These are phyloP conservation scores for Cytospora schulzeri DNA, from an alignment of 2,329 filamentous ascomycete genomes.

Conservation along the genomic window DNA sequence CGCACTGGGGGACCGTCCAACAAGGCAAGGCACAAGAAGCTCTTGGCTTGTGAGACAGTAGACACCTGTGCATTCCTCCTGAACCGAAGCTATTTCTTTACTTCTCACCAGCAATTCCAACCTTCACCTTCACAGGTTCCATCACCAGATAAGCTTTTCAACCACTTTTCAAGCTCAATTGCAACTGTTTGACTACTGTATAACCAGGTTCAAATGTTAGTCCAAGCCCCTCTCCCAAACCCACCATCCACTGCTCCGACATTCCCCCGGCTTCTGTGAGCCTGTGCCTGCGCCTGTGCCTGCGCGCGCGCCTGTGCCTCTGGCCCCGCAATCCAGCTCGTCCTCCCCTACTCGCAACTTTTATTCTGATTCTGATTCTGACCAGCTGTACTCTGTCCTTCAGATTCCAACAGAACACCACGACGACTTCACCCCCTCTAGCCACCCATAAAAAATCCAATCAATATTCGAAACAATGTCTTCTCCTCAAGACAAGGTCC, in stretches of 20 bases:
- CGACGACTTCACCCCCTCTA: constrained; percentile 28
- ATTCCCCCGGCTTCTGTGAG: constrained; percentile 13
- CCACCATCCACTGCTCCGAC: constrained; percentile 1
- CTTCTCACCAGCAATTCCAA: not conserved
- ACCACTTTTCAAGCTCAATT: not conserved
- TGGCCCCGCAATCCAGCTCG: constrained; percentile 24
- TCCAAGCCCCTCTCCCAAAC: not conserved
- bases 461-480: constrained; percentile 58
- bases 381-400: constrained; percentile 23
- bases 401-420: constrained; percentile 20
- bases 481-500: constrained; percentile 73
- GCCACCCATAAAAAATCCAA: constrained; percentile 14
- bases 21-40: not conserved
- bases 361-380: constrained; percentile 19
- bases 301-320: not conserved
- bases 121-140: not conserved
- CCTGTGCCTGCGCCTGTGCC: constrained; percentile 7
- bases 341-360: constrained; percentile 14
- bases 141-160: not conserved
- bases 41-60: not conserved
- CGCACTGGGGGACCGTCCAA: not conserved
- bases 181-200: not conserved
- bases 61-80: not conserved
- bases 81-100: not conserved
- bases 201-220: constrained; percentile 6